A percentile compares a stretch with the other conserved stretches of the same genome.
Conservation (phyloP, 768 basidiomycete genomes). For the Mycena latifolia region DNA sequence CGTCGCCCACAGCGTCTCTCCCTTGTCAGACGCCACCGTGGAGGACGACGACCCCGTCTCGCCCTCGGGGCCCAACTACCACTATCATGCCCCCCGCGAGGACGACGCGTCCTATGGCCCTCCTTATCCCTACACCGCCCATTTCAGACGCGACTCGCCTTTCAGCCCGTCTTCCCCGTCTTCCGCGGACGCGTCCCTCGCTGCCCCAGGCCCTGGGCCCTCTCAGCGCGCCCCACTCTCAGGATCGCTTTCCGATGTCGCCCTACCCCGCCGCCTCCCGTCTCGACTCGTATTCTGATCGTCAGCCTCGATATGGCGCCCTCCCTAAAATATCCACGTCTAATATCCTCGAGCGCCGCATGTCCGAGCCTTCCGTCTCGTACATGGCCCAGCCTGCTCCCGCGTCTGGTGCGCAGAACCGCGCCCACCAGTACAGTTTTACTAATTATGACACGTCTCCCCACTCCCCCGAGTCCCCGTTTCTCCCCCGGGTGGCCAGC, state of each 20-base stretch:
- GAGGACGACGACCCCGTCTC: conserved; percentile 54
- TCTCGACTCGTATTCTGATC: conserved; percentile 36
- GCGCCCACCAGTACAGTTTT: conserved; percentile 58
- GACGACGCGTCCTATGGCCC: conserved; percentile 38
- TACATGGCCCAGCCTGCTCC: conserved; percentile 55
- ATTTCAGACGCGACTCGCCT: conserved; percentile 21
- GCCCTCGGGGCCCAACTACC: conserved; percentile 45
- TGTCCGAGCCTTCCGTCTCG: conserved; percentile 74
- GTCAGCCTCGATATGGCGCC: conserved; percentile 38
- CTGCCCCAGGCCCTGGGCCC: conserved; percentile 30
- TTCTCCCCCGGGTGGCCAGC: conserved; percentile 60
- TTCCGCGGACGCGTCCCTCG: conserved; percentile 59
- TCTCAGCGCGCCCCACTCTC: conserved; percentile 56
- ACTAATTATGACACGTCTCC: conserved; percentile 47
- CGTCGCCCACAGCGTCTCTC: conserved; percentile 37
- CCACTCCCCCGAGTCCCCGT: conserved; percentile 51
- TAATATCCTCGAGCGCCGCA: conserved; percentile 65
- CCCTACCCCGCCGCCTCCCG: conserved; percentile 44
- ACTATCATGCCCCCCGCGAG: conserved; percentile 44
- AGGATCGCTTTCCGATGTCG: conserved; percentile 51
- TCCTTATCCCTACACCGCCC: conserved; percentile 36
- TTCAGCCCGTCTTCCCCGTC: conserved; percentile 51
- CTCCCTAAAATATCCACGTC: conserved; percentile 46
- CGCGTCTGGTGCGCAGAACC: conserved; percentile 47
- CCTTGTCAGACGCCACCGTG: conserved; percentile 45